A percentile compares a stretch with the other conserved stretches of the same genome.
Evolutionary conservation across 257 asterid genomes (phyloP).

Genomic region (Solanum lycopersicoides): DNA sequence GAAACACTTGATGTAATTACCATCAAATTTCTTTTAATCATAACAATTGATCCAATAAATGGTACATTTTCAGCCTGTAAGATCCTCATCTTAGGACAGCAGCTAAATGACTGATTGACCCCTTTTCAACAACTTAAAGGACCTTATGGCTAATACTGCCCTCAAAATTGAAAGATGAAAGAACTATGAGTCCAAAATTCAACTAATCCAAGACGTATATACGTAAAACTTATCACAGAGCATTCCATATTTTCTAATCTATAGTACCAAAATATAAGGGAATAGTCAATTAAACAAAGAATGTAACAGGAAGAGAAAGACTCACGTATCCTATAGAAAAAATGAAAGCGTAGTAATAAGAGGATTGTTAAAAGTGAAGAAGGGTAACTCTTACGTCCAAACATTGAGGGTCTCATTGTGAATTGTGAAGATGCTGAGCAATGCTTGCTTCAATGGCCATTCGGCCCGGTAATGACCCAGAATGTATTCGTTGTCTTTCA

Average conservation of each 20-base stretch:
- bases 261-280: background rate
- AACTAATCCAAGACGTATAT: background rate
- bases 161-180: background rate
- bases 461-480: conserved; percentile 70
- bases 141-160: background rate
- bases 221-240: background rate
- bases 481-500: conserved; percentile 89
- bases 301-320: background rate
- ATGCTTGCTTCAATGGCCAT: conserved; percentile 80
- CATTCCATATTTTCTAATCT: background rate
- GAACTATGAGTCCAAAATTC: background rate
- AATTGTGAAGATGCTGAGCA: conserved; percentile 81
- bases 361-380: background rate
- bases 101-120: background rate
- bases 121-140: background rate
- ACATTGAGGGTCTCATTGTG: conserved; percentile 96
- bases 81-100: background rate
- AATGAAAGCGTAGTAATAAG: background rate
- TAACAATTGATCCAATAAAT: background rate
- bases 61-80: background rate
- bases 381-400: conserved; percentile 69
- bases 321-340: background rate
- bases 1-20: background rate
- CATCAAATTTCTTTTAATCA: background rate
- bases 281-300: background rate